These are phyloP conservation scores for Butyriboletus loyo DNA, from an alignment of 768 basidiomycete genomes.

Conservation along the genomic window DNA sequence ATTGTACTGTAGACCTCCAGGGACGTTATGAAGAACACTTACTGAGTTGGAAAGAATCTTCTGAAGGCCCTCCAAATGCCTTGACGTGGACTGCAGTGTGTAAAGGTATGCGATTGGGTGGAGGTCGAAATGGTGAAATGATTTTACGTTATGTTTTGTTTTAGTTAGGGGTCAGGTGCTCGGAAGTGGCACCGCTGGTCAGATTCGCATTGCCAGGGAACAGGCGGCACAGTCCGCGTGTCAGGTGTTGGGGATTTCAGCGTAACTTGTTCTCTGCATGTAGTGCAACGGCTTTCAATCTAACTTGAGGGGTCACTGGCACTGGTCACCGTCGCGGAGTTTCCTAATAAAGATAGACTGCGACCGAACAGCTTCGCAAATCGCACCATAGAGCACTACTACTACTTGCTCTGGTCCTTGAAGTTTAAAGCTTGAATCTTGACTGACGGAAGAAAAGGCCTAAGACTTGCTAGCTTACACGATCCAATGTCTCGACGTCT, in stretches of 20 bases:
- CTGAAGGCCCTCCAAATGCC: slow-evolving; percentile 41
- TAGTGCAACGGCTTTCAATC: neutral
- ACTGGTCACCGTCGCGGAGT: slow-evolving; percentile 28
- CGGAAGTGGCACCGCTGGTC: slow-evolving; percentile 44
- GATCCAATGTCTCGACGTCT: slow-evolving; percentile 37
- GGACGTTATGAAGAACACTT: slow-evolving; percentile 24
- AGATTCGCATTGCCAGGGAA: slow-evolving; percentile 48
- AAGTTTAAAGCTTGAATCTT: neutral
- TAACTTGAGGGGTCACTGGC: neutral
- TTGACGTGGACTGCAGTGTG: slow-evolving; percentile 53
- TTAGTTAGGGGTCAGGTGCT: slow-evolving; percentile 47
- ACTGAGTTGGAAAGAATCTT: slow-evolving; percentile 41
- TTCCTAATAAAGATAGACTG: slow-evolving; percentile 19
- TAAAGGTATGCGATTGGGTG: slow-evolving; percentile 43
- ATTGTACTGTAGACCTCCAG: slow-evolving; percentile 36
- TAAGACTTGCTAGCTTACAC: neutral
- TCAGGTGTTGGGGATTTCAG: slow-evolving; percentile 26
- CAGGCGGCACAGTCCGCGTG: slow-evolving; percentile 45
- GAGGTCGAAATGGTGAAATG: neutral
- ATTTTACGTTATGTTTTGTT: slow-evolving; percentile 1
- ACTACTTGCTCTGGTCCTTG: neutral
- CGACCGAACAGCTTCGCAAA: neutral
- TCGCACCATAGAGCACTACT: neutral
- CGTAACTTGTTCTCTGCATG: slow-evolving; percentile 3
- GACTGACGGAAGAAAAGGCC: neutral